Evolutionary conservation across 2,329 filamentous ascomycete species (phyloP).

Genomic region (Xylariales sp.): DNA sequence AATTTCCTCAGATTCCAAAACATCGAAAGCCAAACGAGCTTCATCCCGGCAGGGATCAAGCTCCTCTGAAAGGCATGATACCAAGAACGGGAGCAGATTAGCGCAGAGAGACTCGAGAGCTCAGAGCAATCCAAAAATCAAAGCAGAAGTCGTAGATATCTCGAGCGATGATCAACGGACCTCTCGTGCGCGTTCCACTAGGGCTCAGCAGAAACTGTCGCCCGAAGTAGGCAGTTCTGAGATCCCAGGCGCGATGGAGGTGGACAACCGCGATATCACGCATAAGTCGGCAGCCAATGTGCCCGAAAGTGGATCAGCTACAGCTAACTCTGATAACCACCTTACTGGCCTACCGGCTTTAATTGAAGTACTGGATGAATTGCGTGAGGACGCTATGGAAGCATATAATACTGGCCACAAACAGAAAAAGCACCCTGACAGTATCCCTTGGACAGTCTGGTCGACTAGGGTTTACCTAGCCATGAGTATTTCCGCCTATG

Average conservation of each 20-base stretch:
- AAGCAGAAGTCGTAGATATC: background rate
- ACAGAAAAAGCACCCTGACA: conserved; percentile 22
- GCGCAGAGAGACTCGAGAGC: background rate
- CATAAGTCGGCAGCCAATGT: background rate
- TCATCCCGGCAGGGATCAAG: conserved; percentile 1
- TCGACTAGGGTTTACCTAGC: conserved; percentile 27
- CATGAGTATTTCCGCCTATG: conserved; percentile 36
- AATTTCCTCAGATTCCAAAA: too few relatives aligned
- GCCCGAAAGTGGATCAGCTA: background rate
- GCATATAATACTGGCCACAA: conserved; percentile 18
- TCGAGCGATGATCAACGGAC: conserved; percentile 5
- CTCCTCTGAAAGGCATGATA: background rate
- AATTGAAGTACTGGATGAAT: conserved; percentile 17
- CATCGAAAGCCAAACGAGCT: background rate
- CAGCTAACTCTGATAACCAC: background rate
- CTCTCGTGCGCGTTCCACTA: conserved; percentile 3
- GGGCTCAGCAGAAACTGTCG: background rate
- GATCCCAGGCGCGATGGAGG: background rate
- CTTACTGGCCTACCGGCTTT: conserved; percentile 11
- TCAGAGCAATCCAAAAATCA: conserved; percentile 1
- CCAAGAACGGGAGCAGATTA: conserved; percentile 5
- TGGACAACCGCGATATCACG: conserved; percentile 8
- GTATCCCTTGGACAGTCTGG: conserved; percentile 19
- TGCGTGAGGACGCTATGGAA: conserved; percentile 17
- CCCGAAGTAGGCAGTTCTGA: background rate